phyloP scores from a whole-genome alignment of 2,329 filamentous ascomycete genomes.

The Graphilbum sp. region DNA sequence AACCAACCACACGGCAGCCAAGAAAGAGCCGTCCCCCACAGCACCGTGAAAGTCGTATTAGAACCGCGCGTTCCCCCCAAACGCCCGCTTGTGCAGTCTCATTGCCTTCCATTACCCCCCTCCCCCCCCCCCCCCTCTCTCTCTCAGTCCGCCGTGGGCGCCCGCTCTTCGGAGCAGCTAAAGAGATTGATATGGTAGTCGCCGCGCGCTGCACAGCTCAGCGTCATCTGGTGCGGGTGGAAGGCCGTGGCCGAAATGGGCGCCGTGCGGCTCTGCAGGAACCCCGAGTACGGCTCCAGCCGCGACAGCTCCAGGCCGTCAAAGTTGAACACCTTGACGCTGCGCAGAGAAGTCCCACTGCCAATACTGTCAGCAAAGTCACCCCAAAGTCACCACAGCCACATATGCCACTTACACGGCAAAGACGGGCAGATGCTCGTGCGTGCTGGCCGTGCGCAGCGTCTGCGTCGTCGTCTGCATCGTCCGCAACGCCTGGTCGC shows the following conservation, averaged over 20 bases:
- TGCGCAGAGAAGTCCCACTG: conserved; percentile 76
- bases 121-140: too few relatives aligned
- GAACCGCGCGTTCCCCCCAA: too few relatives aligned
- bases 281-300: conserved; percentile 80
- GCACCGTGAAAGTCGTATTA: too few relatives aligned
- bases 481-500: conserved; percentile 59
- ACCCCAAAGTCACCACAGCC: too few relatives aligned
- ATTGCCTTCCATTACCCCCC: too few relatives aligned
- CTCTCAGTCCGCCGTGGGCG: not conserved
- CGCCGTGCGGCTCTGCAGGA: conserved; percentile 62
- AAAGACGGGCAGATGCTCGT: conserved; percentile 94
- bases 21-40: too few relatives aligned
- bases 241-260: conserved; percentile 85
- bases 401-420: conserved; percentile 74
- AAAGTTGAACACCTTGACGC: conserved; percentile 85
- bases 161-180: conserved; percentile 31
- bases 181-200: conserved; percentile 88
- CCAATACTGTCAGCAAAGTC: conserved; percentile 11
- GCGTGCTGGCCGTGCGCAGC: conserved; percentile 72
- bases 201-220: conserved; percentile 72
- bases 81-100: too few relatives aligned
- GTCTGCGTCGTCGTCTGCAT: conserved; percentile 63
- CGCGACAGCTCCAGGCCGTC: conserved; percentile 64
- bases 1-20: not conserved
- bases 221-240: conserved; percentile 84